Percentiles rank a stretch among this genome's conserved stretches.
Conservation (phyloP, 2,329 filamentous ascomycete species). For the Fusarium sp. region DNA sequence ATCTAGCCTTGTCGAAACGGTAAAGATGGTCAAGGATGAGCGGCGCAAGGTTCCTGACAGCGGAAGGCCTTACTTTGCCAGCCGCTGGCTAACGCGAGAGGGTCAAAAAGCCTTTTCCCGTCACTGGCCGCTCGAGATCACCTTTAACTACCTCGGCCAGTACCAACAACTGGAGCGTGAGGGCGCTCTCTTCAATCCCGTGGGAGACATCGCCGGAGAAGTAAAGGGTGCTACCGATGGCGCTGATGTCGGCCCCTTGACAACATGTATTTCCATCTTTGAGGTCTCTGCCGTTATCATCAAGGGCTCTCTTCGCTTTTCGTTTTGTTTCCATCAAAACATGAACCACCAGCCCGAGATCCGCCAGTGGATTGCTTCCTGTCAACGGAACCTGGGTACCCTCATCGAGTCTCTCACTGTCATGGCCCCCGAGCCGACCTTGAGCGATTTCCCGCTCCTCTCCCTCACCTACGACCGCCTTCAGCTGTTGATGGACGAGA, state of each 20-base stretch:
- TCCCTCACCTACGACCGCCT: conserved; percentile 34
- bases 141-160: conserved; percentile 43
- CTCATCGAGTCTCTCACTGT: conserved; percentile 4
- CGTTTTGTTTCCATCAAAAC: conserved; percentile 54
- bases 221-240: conserved; percentile 23
- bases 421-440: conserved; percentile 19
- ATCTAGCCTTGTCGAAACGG: conserved; percentile 18
- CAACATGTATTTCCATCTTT: conserved; percentile 55
- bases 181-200: conserved; percentile 39
- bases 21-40: conserved; percentile 34
- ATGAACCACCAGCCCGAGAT: conserved; percentile 54
- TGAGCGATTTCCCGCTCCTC: conserved; percentile 33
- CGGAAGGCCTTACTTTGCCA: conserved; percentile 36
- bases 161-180: conserved; percentile 46
- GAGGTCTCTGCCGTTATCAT: conserved; percentile 58
- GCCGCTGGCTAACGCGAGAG: conserved; percentile 25
- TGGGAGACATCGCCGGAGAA: conserved; percentile 27
- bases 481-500: conserved; percentile 16
- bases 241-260: conserved; percentile 21
- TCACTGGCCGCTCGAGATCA: conserved; percentile 42
- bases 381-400: conserved; percentile 10
- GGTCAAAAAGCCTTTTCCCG: conserved; percentile 14
- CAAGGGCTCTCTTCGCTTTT: conserved; percentile 54
- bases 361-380: conserved; percentile 26
- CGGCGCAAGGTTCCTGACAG: conserved; percentile 23